These are phyloP conservation scores for Aspergillus carlsbadensis DNA, from an alignment of 495 filamentous ascomycete genomes.

Conservation along the genomic window DNA sequence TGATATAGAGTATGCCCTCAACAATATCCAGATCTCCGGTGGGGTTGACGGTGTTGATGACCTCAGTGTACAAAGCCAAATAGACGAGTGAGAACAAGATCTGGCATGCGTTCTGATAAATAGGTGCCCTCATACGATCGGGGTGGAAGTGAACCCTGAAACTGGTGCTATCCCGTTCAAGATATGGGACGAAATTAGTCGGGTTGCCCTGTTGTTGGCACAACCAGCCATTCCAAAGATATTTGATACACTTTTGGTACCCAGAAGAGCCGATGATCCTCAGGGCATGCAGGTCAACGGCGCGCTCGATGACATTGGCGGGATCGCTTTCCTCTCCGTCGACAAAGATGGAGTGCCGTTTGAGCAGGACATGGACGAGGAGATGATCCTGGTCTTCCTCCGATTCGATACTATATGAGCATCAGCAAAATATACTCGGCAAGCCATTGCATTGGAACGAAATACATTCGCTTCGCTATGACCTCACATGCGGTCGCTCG, in stretches of 20 bases:
- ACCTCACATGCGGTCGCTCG: slow-evolving; percentile 87
- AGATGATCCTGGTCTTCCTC: slow-evolving; percentile 77
- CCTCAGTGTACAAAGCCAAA: slow-evolving; percentile 79
- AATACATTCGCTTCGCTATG: slow-evolving; percentile 83
- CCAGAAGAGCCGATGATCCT: slow-evolving; percentile 83
- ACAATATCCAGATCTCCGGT: slow-evolving; percentile 78
- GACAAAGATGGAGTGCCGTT: slow-evolving; percentile 79
- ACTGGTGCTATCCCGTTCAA: slow-evolving; percentile 65
- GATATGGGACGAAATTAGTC: slow-evolving; percentile 79
- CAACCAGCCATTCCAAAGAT: slow-evolving; percentile 95
- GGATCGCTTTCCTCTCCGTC: slow-evolving; percentile 70
- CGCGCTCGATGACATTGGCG: slow-evolving; percentile 84
- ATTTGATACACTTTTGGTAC: slow-evolving; percentile 92
- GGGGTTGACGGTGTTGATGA: slow-evolving; percentile 88
- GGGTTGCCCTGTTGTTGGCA: slow-evolving; percentile 90
- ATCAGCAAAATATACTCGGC: slow-evolving; percentile 8
- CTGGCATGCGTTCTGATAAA: slow-evolving; percentile 89
- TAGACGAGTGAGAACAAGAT: slow-evolving; percentile 82
- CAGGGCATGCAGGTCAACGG: slow-evolving; percentile 89
- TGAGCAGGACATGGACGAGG: slow-evolving; percentile 79
- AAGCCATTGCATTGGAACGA: not conserved
- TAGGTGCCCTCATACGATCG: slow-evolving; percentile 85
- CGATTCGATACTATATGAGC: slow-evolving; percentile 63
- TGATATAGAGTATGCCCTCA: slow-evolving; percentile 81
- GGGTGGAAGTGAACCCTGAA: slow-evolving; percentile 86